Base-by-base conservation (phyloP, 352 stramenopile genomes). In the Pythium sukuiense region DNA sequence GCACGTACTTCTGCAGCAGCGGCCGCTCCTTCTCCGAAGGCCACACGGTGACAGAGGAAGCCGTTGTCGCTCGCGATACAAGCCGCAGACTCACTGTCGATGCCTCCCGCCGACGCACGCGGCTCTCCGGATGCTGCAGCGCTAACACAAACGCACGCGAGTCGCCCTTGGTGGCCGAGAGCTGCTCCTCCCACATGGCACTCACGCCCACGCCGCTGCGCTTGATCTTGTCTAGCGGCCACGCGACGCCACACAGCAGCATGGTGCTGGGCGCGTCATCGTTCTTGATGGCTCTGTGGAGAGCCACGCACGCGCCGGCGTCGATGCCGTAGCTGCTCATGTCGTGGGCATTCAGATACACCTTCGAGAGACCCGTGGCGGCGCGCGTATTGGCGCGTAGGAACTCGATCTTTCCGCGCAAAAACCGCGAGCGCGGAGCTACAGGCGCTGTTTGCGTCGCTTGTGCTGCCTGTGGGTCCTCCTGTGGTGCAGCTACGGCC, bases 141-240 rank as follows among this genome's bases (percentile, higher is more conserved):
- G 67, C 41, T 18, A 81, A 24, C 30, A 77, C 59, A 18, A 73
- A 56, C 13, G 83, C 73, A n/a, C 57, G 67, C 9, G 73, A 69
- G 16, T 46, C 68, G 20, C 65, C 27, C 62, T 73, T 50, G 27
- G 13, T 24, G 6, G 11, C 52, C 5, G 32, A 55, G 1, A 88
- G 63, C 33, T 74, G 69, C 8, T 72, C 74, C 67, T 91, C 84
- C 85, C 85, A 93, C 70, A 93, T 85, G 61, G 70, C 77, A 73
- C 80, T 90, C 3, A 93, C 63, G 50, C 82, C 85, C 11, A 92
- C 77, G 43, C 76, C 63, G 26, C 73, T 73, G 18, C 77, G 79
- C 66, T 87, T 86, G 71, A 92, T 79, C 54, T 87, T 91, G 57
- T 91, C 79, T 63, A 92, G 84, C 12, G 82, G 81, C 80, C 82